Percentiles rank a stretch among this genome's conserved stretches.
These are phyloP conservation scores for Neurospora pannonica DNA, from an alignment of 495 filamentous ascomycete genomes.

Conservation along the genomic window DNA sequence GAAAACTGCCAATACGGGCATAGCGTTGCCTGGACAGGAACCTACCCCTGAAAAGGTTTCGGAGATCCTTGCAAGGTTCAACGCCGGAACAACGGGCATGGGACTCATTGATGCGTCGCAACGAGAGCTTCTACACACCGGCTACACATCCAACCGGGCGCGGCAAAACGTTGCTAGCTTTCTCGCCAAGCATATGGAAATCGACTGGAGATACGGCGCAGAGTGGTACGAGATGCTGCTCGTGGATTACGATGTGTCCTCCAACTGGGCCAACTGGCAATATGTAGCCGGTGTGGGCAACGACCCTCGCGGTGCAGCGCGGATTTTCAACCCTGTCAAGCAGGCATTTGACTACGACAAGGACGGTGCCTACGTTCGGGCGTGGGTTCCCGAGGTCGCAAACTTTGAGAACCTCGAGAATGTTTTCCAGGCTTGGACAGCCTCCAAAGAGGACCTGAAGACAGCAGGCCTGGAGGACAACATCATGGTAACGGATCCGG, in stretches of 20 bases:
- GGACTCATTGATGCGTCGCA: slow-evolving; percentile 63
- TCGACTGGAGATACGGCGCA: slow-evolving; percentile 68
- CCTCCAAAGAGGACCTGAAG: slow-evolving; percentile 40
- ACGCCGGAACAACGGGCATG: slow-evolving; percentile 54
- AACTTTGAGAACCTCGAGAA: slow-evolving; percentile 41
- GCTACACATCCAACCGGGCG: slow-evolving; percentile 62
- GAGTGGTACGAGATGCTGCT: slow-evolving; percentile 69
- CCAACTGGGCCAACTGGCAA: slow-evolving; percentile 74
- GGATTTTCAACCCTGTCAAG: slow-evolving; percentile 67
- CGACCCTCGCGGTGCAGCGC: slow-evolving; percentile 52
- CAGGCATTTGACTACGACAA: slow-evolving; percentile 62
- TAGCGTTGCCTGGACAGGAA: slow-evolving; percentile 17
- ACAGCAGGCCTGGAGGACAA: slow-evolving; percentile 39
- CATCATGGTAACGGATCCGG: slow-evolving; percentile 45
- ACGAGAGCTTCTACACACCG: slow-evolving; percentile 59
- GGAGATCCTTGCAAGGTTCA: slow-evolving; percentile 39
- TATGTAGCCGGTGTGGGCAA: slow-evolving; percentile 67
- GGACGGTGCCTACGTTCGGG: slow-evolving; percentile 52
- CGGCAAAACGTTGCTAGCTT: slow-evolving; percentile 65
- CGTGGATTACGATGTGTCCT: slow-evolving; percentile 60
- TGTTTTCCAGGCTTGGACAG: slow-evolving; percentile 56
- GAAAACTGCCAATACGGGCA: slow-evolving; percentile 21
- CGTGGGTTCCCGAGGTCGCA: slow-evolving; percentile 56
- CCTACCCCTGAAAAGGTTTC: slow-evolving; percentile 23
- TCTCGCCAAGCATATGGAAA: slow-evolving; percentile 57